These are phyloP conservation scores for Penicillium fimorum DNA, from an alignment of 495 filamentous ascomycete species.

Conservation along the genomic window DNA sequence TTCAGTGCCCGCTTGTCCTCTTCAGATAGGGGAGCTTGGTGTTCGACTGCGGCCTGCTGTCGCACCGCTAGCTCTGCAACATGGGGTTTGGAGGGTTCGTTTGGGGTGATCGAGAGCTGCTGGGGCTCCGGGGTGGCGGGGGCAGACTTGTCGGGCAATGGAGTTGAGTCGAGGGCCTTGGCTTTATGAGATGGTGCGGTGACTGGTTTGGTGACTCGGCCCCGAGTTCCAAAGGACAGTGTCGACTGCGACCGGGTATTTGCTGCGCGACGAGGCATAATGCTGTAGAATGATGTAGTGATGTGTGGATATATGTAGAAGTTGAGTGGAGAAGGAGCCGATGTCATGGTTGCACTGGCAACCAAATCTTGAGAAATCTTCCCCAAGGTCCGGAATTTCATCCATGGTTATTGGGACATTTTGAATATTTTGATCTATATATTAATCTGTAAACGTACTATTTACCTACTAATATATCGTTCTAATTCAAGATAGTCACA, in stretches of 20 bases:
- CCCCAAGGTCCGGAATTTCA: not conserved
- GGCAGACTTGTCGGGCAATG: slow-evolving; percentile 35
- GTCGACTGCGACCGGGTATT: slow-evolving; percentile 62
- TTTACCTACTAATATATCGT: not conserved
- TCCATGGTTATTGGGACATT: slow-evolving; percentile 7
- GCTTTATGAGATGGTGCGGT: slow-evolving; percentile 51
- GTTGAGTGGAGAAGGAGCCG: not conserved
- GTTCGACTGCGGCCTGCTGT: slow-evolving; percentile 40
- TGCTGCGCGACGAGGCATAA: slow-evolving; percentile 69
- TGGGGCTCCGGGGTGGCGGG: slow-evolving; percentile 31
- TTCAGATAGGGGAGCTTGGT: slow-evolving; percentile 43
- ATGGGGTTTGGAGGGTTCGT: slow-evolving; percentile 36
- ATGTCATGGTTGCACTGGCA: slow-evolving; percentile 29
- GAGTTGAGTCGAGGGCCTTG: slow-evolving; percentile 39
- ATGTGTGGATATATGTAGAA: not conserved
- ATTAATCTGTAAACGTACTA: too few species aligned
- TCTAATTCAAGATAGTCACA: too few species aligned
- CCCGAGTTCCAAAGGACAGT: slow-evolving; percentile 68
- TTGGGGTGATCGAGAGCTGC: slow-evolving; percentile 17
- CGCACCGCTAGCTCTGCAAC: slow-evolving; percentile 50
- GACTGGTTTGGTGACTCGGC: slow-evolving; percentile 71
- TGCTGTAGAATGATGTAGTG: not conserved
- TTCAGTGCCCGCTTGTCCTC: slow-evolving; percentile 57
- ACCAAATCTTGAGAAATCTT: slow-evolving; percentile 12
- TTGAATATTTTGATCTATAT: too few species aligned